phyloP scores from a whole-genome alignment of 306 rosid genomes.

The Glycine latifolia region DNA sequence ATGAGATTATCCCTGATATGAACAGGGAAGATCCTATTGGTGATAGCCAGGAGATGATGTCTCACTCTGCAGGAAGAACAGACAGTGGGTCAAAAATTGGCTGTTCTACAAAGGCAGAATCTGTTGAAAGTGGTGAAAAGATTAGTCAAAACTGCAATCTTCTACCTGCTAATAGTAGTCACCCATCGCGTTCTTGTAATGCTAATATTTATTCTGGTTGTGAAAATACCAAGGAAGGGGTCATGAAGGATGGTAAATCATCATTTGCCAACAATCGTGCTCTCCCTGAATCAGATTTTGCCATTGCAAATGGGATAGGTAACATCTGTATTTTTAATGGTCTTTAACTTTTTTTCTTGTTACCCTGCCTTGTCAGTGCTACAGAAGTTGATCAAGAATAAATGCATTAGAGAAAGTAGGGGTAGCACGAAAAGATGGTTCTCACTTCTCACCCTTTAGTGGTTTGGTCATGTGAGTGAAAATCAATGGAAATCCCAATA shows the following conservation, averaged over 20 bases:
- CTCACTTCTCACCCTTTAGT: too few relatives aligned
- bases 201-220: slow-evolving; percentile 66
- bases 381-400: too few relatives aligned
- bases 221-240: slow-evolving; percentile 69
- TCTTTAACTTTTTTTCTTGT: slow-evolving; percentile 33
- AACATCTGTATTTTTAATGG: slow-evolving; percentile 36
- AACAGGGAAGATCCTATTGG: slow-evolving; percentile 91
- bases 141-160: slow-evolving; percentile 77
- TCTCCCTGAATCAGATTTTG: slow-evolving; percentile 65
- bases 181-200: slow-evolving; percentile 82
- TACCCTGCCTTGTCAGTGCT: slow-evolving; percentile 25
- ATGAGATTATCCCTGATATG: slow-evolving; percentile 88
- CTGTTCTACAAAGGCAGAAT: slow-evolving; percentile 93
- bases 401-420: too few relatives aligned
- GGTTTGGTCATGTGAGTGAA: too few relatives aligned
- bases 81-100: slow-evolving; percentile 97
- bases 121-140: slow-evolving; percentile 97
- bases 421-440: too few relatives aligned
- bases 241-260: slow-evolving; percentile 76
- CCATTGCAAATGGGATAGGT: slow-evolving; percentile 71
- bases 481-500: too few relatives aligned
- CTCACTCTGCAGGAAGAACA: slow-evolving; percentile 85
- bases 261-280: slow-evolving; percentile 65
- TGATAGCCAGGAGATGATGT: slow-evolving; percentile 96
- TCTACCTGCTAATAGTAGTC: slow-evolving; percentile 62